These are phyloP conservation scores for Ilex asprella DNA, from an alignment of 257 asterid genomes.

Conservation along the genomic window DNA sequence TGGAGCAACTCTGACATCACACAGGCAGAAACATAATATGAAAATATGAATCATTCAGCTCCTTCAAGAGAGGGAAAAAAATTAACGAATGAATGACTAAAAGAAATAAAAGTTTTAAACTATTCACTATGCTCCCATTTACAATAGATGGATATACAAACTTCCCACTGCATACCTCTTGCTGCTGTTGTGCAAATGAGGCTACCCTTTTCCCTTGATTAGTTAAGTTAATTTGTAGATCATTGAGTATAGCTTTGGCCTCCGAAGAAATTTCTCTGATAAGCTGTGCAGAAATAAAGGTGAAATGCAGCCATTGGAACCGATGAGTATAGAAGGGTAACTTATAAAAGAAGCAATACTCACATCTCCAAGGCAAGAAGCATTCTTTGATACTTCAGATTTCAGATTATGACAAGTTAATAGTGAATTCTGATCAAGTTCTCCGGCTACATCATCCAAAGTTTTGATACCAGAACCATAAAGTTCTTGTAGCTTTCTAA, in stretches of 20 bases:
- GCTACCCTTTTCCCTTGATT: conserved; percentile 27
- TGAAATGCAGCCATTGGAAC: conserved; percentile 1
- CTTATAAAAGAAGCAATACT: conserved; percentile 8
- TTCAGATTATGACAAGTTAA: conserved; percentile 29
- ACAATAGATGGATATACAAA: too few species aligned
- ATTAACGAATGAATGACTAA: neutral
- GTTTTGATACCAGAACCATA: conserved; percentile 22
- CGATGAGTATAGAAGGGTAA: neutral
- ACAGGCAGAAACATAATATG: too few species aligned
- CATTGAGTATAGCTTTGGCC: conserved; percentile 23
- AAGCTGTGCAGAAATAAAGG: conserved; percentile 21
- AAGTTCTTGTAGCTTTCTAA: conserved; percentile 25
- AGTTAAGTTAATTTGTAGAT: conserved; percentile 26
- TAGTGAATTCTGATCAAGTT: conserved; percentile 34
- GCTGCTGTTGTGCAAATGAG: conserved; percentile 31
- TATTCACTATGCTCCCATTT: too few species aligned
- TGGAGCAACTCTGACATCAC: conserved; percentile 24
- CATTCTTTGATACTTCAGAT: conserved; percentile 34
- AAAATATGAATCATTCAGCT: neutral
- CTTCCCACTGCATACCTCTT: conserved; percentile 25
- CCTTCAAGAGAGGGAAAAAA: neutral
- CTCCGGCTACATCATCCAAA: conserved; percentile 32
- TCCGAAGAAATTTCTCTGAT: conserved; percentile 28
- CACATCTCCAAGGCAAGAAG: conserved; percentile 35
- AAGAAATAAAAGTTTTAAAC: neutral